These are phyloP conservation scores for Rhodamnia argentea DNA, from an alignment of 345 rosid genomes.

Conservation along the genomic window DNA sequence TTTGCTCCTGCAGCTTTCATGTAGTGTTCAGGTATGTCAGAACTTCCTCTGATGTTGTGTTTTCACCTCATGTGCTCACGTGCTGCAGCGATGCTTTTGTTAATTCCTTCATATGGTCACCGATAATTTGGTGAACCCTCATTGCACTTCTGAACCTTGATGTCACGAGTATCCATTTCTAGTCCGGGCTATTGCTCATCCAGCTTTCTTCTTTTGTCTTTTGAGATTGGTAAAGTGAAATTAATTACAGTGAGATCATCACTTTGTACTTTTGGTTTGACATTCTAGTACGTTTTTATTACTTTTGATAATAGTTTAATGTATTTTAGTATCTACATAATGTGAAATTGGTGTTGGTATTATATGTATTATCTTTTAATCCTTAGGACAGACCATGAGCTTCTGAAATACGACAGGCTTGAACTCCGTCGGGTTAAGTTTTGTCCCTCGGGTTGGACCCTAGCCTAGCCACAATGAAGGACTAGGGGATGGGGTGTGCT, in stretches of 20 bases:
- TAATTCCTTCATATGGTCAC: neutral
- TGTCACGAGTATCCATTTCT: neutral
- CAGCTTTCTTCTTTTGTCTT: neutral
- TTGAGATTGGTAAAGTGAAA: no score
- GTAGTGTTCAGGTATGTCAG: no score
- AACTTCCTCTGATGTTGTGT: no score
- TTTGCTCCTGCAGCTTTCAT: slow-evolving; percentile 85
- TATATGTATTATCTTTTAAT: no score
- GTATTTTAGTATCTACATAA: neutral
- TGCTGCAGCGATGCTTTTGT: slow-evolving; percentile 9
- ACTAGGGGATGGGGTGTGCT: neutral
- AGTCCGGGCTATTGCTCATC: neutral
- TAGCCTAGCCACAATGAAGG: neutral
- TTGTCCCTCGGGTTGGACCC: neutral
- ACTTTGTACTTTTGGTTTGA: no score
- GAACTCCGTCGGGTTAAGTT: neutral
- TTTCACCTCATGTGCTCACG: no score
- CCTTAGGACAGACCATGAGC: no score
- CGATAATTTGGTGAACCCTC: neutral
- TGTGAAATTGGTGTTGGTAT: neutral
- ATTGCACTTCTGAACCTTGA: neutral
- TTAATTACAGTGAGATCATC: no score
- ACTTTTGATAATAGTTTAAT: neutral
- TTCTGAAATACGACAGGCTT: no score
- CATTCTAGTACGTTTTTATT: neutral